Evolutionary conservation across 2,329 filamentous ascomycete genomes (phyloP), one percentile per base, ranked within the genome.

Genomic region (Hirsutella minnesotensis): DNA sequence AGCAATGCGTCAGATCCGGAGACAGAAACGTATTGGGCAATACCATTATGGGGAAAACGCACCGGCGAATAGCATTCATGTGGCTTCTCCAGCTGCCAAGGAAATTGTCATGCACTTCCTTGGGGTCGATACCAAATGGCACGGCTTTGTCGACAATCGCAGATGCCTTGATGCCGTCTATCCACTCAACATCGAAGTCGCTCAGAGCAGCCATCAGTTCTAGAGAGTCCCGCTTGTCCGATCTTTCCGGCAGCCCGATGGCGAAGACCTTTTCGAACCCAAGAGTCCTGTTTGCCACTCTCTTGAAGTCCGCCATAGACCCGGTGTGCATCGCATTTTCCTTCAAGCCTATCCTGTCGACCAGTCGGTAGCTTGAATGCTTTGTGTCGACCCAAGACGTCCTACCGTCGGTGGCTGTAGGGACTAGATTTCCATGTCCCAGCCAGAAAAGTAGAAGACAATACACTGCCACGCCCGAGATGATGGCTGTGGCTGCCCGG

Each of bases 241-340:
- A 67, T 3, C 73, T 58, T 33, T 62, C 61, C 1, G 68, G 66
- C 2, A 75, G 61, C 29, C 69, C 73, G 39, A 77, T 62, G 9
- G 69, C 68, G 46, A 74, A 65, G 24, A 76, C 67, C 43, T 69
- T 63, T 33, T 70, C 57, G 46, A 77, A 76, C 5, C 51, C 51
- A 2, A 53, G 45, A 0, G 49, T 49, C 37, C 40, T 39, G 34
- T 53, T 53, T 5, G 42, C 29, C 15, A 46, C 44, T 15, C 47
- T 40, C 13, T 30, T 42, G 24, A 46, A 41, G 21, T 49, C 47
- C 3, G 39, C 20, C 2, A 16, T 18, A 10, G 34, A 36, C 15
- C 15, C 22, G 13, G 9, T 13, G 13, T 34, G 33, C 33, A 34
- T 18, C 33, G 33, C 13, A 16, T 34, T 34, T 8, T 34, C 33